Conservation (phyloP, 768 basidiomycete species). For the Dioszegia crocea region DNA sequence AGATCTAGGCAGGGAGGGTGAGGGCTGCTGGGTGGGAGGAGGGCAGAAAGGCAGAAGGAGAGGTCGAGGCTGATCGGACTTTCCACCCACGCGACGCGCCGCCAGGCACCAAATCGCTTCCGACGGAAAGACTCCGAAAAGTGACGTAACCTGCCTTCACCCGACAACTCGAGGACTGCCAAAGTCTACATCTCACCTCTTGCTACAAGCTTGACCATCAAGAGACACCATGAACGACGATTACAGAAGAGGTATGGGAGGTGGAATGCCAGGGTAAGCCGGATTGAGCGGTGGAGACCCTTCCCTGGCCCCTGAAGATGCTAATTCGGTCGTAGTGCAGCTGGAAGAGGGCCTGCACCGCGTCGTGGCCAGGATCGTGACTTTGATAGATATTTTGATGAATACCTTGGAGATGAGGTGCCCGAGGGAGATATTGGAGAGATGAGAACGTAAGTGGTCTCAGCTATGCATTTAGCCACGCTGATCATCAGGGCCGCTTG, state of each 20-base stretch:
- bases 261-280: not conserved
- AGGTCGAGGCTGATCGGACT: not conserved
- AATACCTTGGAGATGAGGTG: slow-evolving; percentile 1
- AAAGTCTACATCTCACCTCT: no score
- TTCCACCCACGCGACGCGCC: not conserved
- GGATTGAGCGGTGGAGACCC: not conserved
- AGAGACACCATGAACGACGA: not conserved
- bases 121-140: not conserved
- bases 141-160: slow-evolving; percentile 1
- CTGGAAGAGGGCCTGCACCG: slow-evolving; percentile 14
- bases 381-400: slow-evolving; percentile 32
- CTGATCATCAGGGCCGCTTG: slow-evolving; percentile 28
- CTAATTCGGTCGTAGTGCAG: not conserved
- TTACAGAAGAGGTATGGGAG: not conserved
- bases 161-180: no score
- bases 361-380: slow-evolving; percentile 24
- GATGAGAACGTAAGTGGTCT: slow-evolving; percentile 26
- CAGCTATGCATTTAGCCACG: not conserved
- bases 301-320: not conserved
- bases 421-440: slow-evolving; percentile 23
- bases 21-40: not conserved
- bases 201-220: no score
- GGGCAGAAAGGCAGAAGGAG: not conserved
- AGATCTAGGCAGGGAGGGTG: no score
- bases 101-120: not conserved